Evolutionary conservation across 1,139 yeast genomes (phyloP), one percentile per base, ranked within the genome.

Genomic region (Eremothecium cymbalariae): DNA sequence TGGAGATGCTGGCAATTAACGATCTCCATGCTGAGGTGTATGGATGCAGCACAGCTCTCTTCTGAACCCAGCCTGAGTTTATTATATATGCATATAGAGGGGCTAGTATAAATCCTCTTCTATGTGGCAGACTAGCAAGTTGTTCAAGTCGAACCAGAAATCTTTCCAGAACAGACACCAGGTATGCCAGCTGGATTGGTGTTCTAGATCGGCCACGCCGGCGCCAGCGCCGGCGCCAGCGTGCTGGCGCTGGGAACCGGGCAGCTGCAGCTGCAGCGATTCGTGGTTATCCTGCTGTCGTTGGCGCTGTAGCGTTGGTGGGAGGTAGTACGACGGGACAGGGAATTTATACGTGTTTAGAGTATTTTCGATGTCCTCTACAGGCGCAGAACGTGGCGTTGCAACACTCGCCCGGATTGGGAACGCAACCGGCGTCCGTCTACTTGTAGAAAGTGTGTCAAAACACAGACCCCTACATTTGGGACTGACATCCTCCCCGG

Each of bases 261-360:
- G n/a, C n/a, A n/a, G n/a, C n/a, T n/a, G n/a, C n/a, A n/a, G n/a
- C n/a, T n/a, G n/a, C n/a, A n/a, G n/a, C n/a, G n/a, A n/a, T n/a
- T n/a, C n/a, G n/a, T n/a, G n/a, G n/a, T n/a, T n/a, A n/a, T n/a
- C n/a, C 30, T 27, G 30, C 14, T 27, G 30, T 4, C 30, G 21
- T 14, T 27, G 30, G 21, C 30, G 30, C 21, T 27, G 30, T 11
- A 27, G 21, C 11, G 32, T n/a, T 15, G 13, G 20, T 20, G 42
- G 37, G 3, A 40, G 34, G 33, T 40, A 40, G 24, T 35, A 38
- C 9, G 36, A 20, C 3, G 43, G 43, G 7, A 40, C 36, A 7
- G 43, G 43, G 20, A 37, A 40, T 11, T 34, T 39, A 33, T 40
- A 40, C 7, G 37, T 27, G 21, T 27, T 27, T 6, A 27, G 14